Base-by-base conservation (phyloP, 1,284 basidiomycete genomes). In the Cystobasidiaceae sp. region DNA sequence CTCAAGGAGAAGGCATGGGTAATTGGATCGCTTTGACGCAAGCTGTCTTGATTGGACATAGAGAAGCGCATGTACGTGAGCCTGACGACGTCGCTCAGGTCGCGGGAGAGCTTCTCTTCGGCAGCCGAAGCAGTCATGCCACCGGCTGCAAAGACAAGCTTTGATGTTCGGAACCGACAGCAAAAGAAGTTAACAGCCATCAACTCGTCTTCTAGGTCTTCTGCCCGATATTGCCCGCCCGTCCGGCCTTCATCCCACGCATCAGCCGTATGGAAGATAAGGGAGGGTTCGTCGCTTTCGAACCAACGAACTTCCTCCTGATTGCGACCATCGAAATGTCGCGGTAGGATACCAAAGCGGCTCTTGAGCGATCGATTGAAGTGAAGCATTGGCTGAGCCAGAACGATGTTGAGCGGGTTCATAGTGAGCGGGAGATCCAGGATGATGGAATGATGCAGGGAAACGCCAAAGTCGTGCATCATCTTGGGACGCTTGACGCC, bases 391-490 rank as follows among this genome's bases (percentile, higher is more conserved):
- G 80, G 79, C 54, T 76, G 73, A 8, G 79, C 79, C 4, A 69
- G 69, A 17, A 76, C 68, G 27, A 81, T 70, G 62, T 81, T 81
- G 57, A 77, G 70, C 7, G 80, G 79, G 45, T 80, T 76, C 45
- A 82, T 76, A 0, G 79, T 79, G 2, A 82, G 75, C 0, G 80
- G 81, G 3, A 80, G 75, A 69, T 81, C 81, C 69, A 82, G 74
- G 46, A 81, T 73, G 59, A 81, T 73, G 2, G 80, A 79, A 51
- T 76, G 75, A 0, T 77, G 77, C 13, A 75, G 72, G 0, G 79
- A 78, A 4, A 75, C 77, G 21, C 75, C 80, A 69, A 81, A 80
- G 71, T 82, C 81, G 71, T 81, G 80, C 80, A 81, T 81, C 77
- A 81, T 78, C 71, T 74, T 74, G 17, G 76, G 75, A 23, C 74